Base-by-base conservation (phyloP, 2,329 filamentous ascomycete species). In the Trichophyton equinum region DNA sequence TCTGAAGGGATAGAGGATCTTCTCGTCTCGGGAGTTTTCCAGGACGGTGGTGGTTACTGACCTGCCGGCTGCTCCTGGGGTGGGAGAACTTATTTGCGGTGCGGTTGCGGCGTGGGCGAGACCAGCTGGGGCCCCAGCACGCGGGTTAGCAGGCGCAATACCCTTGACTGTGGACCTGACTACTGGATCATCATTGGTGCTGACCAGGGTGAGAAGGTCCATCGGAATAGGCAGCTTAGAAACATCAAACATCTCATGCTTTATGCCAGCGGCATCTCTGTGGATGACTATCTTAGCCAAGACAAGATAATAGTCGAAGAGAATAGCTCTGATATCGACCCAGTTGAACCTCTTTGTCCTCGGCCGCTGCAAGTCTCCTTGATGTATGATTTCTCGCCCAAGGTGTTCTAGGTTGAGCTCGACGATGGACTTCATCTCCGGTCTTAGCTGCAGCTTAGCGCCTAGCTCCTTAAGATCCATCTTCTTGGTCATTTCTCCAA, bases 231-330 rank as follows among this genome's bases (percentile, higher is more conserved):
- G 90, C 74, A 95, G 81, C 73, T 95, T 91, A 0, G 91, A 96
- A 36, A 99, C 92, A 72, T 99, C 94, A 67, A 94, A 99, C 65
- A 81, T 80, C 68, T 87, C 85, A 67, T 89, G 90, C 74, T 87
- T 94, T 60, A 86, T 81, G n/a, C 82, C 82, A 51, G 84, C 81
- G 51, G 85, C 83, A 68, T 91, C 90, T 53, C 85, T 79, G 9
- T 81, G 79, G 2, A 85, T 79, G 6, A 89, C 81, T 4, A 79
- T 80, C 77, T 99, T 99, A 44, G 94, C 88, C 51, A 99, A 77
- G 38, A 99, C 91, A 42, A 99, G 81, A 72, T 96, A 99, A 74
- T 99, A 91, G 69, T 99, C 95, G 70, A 99, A 97, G 0, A 99
- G 81, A 53, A 99, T 82, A 1, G 89, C 91, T 71, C 96, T 91